Evolutionary conservation across 2,329 filamentous ascomycete genomes (phyloP), one percentile per base, ranked within the genome.

Genomic region (Aspergillus flavus): DNA sequence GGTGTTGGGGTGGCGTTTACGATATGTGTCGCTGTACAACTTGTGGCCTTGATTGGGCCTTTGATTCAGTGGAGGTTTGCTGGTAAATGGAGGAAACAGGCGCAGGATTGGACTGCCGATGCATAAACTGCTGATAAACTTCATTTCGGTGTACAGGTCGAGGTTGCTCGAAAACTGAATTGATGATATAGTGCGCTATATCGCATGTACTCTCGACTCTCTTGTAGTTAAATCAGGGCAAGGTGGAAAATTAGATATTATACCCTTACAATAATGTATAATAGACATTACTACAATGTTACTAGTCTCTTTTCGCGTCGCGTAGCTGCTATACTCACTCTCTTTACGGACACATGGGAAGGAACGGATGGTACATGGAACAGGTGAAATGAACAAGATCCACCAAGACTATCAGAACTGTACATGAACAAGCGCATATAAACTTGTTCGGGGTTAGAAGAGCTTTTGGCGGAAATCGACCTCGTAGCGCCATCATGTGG

Each of bases 1-100:
- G 83, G 81, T 0, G 78, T 81, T 52, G 84, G 83, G 0, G 72
- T 74, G 64, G 78, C 81, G 0, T 85, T 85, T 62, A 84, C 82
- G 0, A 75, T 84, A 12, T 82, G 80, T 65, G 78, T 74, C 19
- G 73, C 66, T 30, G 75, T 78, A 1, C 82, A 86, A 65, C 69
- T 79, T 50, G 66, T 83, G 23, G 80, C 83, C 1, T 60, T 86
- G n/a, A 60, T 80, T 6, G 79, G 81, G 14, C 78, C 80, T 7
- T 75, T 75, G 1, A 72, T 83, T 16, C 83, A 84, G 68, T 82
- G 79, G 69, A 79, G 69, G 46, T 81, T 72, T 69, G 80, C 73
- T 6, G 70, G 63, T 1, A 59, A 53, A 6, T 82, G 81, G 81
- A 78, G 81, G 57, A 63, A 39, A 16, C 36, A 61, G 30, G 62